Evolutionary conservation across 345 rosid genomes (phyloP), one percentile per base, ranked within the genome.

Genomic region (Citrus inodora): DNA sequence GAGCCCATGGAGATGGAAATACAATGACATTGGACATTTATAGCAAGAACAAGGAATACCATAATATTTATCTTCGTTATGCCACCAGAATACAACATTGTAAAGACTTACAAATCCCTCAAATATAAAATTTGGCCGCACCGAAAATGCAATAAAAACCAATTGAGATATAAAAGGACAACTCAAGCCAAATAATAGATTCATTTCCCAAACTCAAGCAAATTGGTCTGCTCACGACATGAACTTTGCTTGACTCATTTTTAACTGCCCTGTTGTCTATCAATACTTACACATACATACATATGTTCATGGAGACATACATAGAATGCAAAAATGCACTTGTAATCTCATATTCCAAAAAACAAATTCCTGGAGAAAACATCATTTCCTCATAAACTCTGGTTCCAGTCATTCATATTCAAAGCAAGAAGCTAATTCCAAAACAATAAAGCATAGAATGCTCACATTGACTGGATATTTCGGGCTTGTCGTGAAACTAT

Each of bases 401-500:
- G 27, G 19, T 28, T 33, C 32, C 13, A 3, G 7, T 72, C 24
- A 56, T 22, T 17, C 59, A 27, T 48, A 30, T 4, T 5, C 68
- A 63, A n/a, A 48, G 14, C 30, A 64, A 21, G 28, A 75, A n/a
- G 37, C 33, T 66, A 71, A 21, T 46, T 21, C 25, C 9, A 30
- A 64, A 21, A 82, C 48, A 80, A 60, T 46, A 65, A 60, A 76
- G 59, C 55, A 69, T 16, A 71, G 21, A 38, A 78, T 9, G 56
- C 97, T 81, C 66, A 93, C 97, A 75, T 77, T 70, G 92, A 85
- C 70, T 89, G 83, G 80, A 88, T 55, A 51, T 86, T 77, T 24
- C 95, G 88, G 51, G 99, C 98, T 91, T 94, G 94, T 21, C 91
- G 88, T 73, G 97, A 95, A 75, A 90, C 93, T 75, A 94, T 79